Conservation (phyloP, 805 yeast species). For the Kodamaea kaohsiungensis region DNA sequence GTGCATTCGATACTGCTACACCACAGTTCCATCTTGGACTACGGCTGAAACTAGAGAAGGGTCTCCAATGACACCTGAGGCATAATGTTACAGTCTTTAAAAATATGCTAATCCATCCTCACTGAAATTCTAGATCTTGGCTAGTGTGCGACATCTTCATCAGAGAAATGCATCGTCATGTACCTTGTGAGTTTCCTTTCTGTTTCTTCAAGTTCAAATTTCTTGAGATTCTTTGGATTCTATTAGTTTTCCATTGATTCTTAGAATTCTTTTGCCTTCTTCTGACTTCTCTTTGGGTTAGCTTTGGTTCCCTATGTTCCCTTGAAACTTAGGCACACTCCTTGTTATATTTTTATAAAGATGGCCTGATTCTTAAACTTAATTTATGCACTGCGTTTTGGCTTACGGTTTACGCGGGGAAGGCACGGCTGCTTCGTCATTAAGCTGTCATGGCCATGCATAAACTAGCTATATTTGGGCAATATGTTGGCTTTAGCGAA, state of each 20-base stretch:
- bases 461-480: background rate
- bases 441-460: background rate
- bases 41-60: conserved; percentile 1
- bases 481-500: background rate
- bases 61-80: background rate
- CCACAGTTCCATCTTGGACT: background rate
- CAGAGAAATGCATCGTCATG: background rate
- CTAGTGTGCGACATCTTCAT: background rate
- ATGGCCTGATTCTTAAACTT: background rate
- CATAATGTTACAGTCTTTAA: background rate
- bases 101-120: background rate
- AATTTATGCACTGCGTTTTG: background rate
- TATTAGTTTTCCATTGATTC: background rate
- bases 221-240: background rate
- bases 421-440: background rate
- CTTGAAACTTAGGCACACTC: background rate
- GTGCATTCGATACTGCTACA: background rate
- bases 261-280: background rate
- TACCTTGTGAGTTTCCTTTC: background rate
- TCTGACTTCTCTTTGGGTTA: background rate
- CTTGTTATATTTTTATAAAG: background rate
- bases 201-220: background rate
- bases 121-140: background rate
- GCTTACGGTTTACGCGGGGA: background rate
- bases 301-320: background rate